Conservation (phyloP, 73 alveolate species). For the Stentor coeruleus region DNA sequence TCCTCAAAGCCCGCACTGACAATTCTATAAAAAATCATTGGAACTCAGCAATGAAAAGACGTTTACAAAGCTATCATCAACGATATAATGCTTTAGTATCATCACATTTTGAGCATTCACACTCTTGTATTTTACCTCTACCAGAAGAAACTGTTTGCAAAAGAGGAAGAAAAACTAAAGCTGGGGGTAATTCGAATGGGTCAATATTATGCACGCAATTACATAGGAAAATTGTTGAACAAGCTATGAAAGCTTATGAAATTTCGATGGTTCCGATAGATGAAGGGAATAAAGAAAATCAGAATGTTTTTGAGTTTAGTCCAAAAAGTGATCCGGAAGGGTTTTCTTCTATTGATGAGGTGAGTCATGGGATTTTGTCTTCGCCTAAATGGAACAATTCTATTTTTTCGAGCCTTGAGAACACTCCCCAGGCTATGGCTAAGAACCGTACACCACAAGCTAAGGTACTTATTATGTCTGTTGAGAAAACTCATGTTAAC, state of each 20-base stretch:
- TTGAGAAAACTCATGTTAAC: neutral
- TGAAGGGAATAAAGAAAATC: neutral
- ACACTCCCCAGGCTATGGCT: neutral
- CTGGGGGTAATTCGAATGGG: neutral
- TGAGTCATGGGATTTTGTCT: neutral
- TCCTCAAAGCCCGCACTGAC: constrained; percentile 81
- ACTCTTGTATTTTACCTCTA: neutral
- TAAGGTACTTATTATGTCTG: neutral
- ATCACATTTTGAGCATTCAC: neutral
- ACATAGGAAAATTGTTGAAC: neutral
- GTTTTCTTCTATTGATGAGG: neutral
- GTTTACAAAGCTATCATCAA: neutral
- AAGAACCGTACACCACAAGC: neutral
- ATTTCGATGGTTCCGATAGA: neutral
- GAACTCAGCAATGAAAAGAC: constrained; percentile 75
- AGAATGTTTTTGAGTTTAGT: neutral
- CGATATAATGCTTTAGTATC: neutral
- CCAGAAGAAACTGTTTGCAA: neutral
- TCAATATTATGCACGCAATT: neutral
- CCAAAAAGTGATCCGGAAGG: neutral
- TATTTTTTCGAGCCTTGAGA: neutral
- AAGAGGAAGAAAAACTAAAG: constrained; percentile 18
- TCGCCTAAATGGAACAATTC: neutral
- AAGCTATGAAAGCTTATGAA: constrained; percentile 7
- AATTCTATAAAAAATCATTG: constrained; percentile 85